These are phyloP conservation scores for Tricholoma sp. DNA, from an alignment of 768 basidiomycete genomes.

Conservation along the genomic window DNA sequence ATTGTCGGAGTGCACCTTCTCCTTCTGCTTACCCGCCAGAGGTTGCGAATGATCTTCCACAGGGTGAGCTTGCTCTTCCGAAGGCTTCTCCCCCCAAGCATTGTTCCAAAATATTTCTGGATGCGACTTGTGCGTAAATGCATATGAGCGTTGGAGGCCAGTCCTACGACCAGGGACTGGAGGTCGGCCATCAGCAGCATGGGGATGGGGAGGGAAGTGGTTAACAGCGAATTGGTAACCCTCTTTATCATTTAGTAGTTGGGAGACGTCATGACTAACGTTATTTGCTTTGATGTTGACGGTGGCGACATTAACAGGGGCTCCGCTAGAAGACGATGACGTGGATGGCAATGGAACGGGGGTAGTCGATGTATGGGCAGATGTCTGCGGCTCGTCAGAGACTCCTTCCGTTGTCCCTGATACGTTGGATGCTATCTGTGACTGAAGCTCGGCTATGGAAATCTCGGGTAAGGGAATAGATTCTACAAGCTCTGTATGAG, in stretches of 20 bases:
- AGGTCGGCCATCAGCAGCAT: neutral
- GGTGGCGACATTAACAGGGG: neutral
- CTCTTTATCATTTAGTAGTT: neutral
- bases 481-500: neutral
- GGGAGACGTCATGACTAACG: neutral
- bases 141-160: neutral
- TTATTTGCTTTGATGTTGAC: neutral
- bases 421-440: neutral
- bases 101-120: constrained; percentile 1
- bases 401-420: neutral
- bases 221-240: neutral
- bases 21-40: neutral
- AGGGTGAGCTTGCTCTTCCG: neutral
- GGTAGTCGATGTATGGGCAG: neutral
- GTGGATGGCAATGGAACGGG: neutral
- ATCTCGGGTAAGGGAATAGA: neutral
- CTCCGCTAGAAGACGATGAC: neutral
- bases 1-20: neutral
- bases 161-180: neutral
- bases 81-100: neutral
- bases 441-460: neutral
- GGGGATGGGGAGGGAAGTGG: neutral
- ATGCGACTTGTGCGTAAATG: constrained; percentile 1
- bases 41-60: neutral
- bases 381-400: neutral